Evolutionary conservation across 2,329 filamentous ascomycete species (phyloP).

Genomic region (Coleophoma cylindrospora): DNA sequence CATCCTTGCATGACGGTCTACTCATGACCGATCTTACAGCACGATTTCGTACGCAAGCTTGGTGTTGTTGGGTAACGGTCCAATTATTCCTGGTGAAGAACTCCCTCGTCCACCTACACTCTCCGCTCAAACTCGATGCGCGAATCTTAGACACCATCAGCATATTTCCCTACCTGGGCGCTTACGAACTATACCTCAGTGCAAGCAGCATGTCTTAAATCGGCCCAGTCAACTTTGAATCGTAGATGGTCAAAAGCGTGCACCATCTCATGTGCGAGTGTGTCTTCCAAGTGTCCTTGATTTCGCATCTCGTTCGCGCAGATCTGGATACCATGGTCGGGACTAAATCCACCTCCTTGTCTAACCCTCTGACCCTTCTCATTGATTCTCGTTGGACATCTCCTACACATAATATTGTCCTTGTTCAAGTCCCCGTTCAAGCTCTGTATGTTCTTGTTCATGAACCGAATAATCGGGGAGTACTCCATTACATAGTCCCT

Average conservation of each 20-base stretch:
- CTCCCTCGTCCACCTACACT: constrained; percentile 87
- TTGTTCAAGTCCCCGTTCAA: constrained; percentile 72
- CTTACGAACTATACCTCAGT: constrained; percentile 62
- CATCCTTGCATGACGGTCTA: constrained; percentile 76
- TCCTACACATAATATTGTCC: constrained; percentile 74
- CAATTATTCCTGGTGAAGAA: constrained; percentile 81
- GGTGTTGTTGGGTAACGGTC: constrained; percentile 87
- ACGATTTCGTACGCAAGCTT: constrained; percentile 80
- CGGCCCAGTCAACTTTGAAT: constrained; percentile 81
- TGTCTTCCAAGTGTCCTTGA: constrained; percentile 82
- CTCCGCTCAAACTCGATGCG: constrained; percentile 85
- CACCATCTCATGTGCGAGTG: constrained; percentile 94
- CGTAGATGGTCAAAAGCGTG: constrained; percentile 92
- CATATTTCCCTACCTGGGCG: not conserved
- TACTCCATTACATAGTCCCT: constrained; percentile 80
- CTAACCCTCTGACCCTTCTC: constrained; percentile 44
- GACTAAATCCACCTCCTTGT: constrained; percentile 76
- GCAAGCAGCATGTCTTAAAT: constrained; percentile 86
- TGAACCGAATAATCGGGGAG: constrained; percentile 82
- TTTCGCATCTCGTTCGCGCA: constrained; percentile 89
- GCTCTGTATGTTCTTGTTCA: constrained; percentile 73
- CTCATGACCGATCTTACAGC: constrained; percentile 76
- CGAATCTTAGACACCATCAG: constrained; percentile 60
- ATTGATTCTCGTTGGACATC: constrained; percentile 60
- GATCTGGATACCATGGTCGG: constrained; percentile 80